Percentiles rank a stretch among this genome's conserved stretches.
These are phyloP conservation scores for Suhomyces vadensis DNA, from an alignment of 805 yeast species.

Conservation along the genomic window DNA sequence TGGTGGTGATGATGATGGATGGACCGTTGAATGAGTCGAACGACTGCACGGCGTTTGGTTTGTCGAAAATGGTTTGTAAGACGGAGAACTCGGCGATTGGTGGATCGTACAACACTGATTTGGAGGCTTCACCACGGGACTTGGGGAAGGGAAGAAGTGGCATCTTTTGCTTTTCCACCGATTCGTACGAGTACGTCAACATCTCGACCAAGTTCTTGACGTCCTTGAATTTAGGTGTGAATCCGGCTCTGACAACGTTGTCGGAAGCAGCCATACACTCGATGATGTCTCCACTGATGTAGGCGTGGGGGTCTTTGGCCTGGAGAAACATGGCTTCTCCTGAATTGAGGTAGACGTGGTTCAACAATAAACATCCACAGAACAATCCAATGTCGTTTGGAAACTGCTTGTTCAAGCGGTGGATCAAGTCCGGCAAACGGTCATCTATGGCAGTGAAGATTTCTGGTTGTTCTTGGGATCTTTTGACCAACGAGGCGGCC, in stretches of 20 bases:
- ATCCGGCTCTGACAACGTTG: constrained; percentile 97
- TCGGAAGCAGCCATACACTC: constrained; percentile 99
- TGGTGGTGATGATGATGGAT: constrained; percentile 78
- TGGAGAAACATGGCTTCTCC: constrained; percentile 97
- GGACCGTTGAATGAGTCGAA: constrained; percentile 78
- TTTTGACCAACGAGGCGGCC: constrained; percentile 65
- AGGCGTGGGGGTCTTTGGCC: constrained; percentile 98
- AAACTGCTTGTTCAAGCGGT: constrained; percentile 80
- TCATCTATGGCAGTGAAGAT: constrained; percentile 50
- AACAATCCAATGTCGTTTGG: constrained; percentile 93
- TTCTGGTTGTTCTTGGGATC: constrained; percentile 61
- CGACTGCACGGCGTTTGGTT: constrained; percentile 50
- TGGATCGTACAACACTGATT: constrained; percentile 77
- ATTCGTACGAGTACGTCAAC: constrained; percentile 86
- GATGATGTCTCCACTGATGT: constrained; percentile 93
- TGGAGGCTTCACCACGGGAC: constrained; percentile 63
- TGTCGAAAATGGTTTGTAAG: constrained; percentile 70
- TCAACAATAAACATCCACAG: constrained; percentile 91
- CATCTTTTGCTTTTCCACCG: constrained; percentile 94
- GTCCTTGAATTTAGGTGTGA: constrained; percentile 99
- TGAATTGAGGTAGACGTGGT: constrained; percentile 75
- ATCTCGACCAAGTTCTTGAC: constrained; percentile 84
- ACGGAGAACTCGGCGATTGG: constrained; percentile 97
- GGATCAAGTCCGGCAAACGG: constrained; percentile 69
- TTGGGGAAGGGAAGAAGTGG: constrained; percentile 57